Percentiles rank a stretch among this genome's conserved stretches.
Conservation (phyloP, 768 basidiomycete genomes). For the Cystobasidium ongulense region DNA sequence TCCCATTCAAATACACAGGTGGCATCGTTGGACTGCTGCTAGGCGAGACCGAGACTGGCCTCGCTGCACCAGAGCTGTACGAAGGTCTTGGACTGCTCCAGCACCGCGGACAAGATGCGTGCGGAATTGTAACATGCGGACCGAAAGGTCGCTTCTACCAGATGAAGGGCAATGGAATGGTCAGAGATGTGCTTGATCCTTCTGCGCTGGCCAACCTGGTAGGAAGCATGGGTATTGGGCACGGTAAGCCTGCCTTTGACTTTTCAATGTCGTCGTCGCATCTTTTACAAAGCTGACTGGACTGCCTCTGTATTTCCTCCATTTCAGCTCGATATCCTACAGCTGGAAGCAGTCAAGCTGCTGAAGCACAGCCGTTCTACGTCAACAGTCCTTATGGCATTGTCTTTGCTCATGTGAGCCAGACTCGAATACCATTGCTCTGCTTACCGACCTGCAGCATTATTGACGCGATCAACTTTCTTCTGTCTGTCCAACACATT, state of each 20-base stretch:
- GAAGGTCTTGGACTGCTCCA: slow-evolving; percentile 93
- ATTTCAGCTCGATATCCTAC: slow-evolving; percentile 86
- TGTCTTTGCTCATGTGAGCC: slow-evolving; percentile 84
- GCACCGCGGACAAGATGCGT: slow-evolving; percentile 96
- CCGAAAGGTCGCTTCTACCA: slow-evolving; percentile 91
- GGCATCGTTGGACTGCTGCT: slow-evolving; percentile 41
- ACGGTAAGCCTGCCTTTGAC: slow-evolving; percentile 55
- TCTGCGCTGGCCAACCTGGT: slow-evolving; percentile 65
- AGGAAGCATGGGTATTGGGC: slow-evolving; percentile 95
- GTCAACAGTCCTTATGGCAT: slow-evolving; percentile 99
- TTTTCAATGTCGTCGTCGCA: not conserved
- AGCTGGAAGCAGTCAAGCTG: slow-evolving; percentile 89
- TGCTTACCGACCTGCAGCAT: not conserved
- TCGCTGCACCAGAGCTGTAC: slow-evolving; percentile 40
- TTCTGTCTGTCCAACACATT: not conserved
- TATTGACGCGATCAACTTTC: not conserved
- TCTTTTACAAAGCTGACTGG: not conserved
- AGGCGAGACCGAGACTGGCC: slow-evolving; percentile 24
- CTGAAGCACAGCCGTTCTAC: slow-evolving; percentile 98
- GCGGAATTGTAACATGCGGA: slow-evolving; percentile 93
- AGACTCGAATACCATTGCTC: not conserved
- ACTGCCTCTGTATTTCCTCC: not conserved
- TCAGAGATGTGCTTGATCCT: slow-evolving; percentile 76
- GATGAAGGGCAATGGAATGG: slow-evolving; percentile 99
- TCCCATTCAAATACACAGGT: slow-evolving; percentile 30